Percentiles rank a stretch among this genome's conserved stretches.
These are phyloP conservation scores for Metrosideros polymorpha DNA, from an alignment of 441 rosid genomes.

Conservation along the genomic window DNA sequence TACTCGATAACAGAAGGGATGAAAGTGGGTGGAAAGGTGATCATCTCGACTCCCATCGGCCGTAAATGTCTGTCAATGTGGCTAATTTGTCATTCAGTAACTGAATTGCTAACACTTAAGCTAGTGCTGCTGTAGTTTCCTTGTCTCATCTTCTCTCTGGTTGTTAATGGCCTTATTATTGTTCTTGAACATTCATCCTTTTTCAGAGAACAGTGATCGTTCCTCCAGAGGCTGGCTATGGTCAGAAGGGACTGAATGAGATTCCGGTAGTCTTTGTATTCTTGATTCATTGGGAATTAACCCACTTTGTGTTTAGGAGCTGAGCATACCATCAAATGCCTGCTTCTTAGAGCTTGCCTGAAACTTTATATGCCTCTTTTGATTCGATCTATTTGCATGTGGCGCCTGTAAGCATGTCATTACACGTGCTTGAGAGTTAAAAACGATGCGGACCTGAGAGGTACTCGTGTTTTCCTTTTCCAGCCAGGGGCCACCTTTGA, in stretches of 20 bases:
- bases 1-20: conserved; percentile 72
- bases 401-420: background rate
- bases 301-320: background rate
- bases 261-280: conserved; percentile 47
- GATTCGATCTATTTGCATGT: background rate
- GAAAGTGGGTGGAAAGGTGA: conserved; percentile 93
- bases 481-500: conserved; percentile 84
- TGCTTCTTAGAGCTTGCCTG: background rate
- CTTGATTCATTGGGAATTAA: background rate
- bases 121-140: background rate
- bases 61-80: background rate
- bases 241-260: conserved; percentile 82
- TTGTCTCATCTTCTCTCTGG: no score
- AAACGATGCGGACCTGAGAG: background rate
- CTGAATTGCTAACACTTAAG: background rate
- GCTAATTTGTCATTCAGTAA: background rate
- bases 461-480: background rate
- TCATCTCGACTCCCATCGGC: background rate
- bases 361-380: background rate
- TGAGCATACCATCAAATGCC: background rate
- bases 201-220: conserved; percentile 81
- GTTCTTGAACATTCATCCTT: background rate
- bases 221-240: conserved; percentile 83
- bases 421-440: background rate
- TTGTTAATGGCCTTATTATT: background rate